A percentile compares a stretch with the other conserved stretches of the same genome.
phyloP scores from a whole-genome alignment of 2,329 filamentous ascomycete species.

The Fusarium veterinarium region DNA sequence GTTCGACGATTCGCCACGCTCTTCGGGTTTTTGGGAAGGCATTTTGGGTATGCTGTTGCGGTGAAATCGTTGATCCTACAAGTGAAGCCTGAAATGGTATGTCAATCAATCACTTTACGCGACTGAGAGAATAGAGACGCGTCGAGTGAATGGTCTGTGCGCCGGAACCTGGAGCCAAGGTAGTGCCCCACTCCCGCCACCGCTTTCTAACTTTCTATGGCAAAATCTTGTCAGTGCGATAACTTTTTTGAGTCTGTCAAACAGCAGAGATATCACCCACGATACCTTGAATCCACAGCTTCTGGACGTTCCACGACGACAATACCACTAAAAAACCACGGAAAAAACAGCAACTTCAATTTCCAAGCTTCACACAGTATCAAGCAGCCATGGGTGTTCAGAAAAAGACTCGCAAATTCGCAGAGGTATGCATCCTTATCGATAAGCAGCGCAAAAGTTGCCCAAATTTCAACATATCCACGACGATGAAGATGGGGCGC shows the following conservation, averaged over 20 bases:
- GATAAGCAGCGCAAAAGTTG: constrained; percentile 45
- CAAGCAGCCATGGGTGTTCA: constrained; percentile 78
- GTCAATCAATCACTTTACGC: constrained; percentile 54
- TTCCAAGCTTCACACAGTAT: neutral
- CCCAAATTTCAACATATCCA: constrained; percentile 20
- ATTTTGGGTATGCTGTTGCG: constrained; percentile 49
- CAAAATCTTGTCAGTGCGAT: constrained; percentile 43
- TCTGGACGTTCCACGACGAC: neutral
- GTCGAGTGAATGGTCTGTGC: constrained; percentile 49
- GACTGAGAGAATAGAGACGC: constrained; percentile 49
- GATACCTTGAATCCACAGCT: constrained; percentile 10
- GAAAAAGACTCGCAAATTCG: constrained; percentile 95
- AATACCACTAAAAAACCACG: neutral
- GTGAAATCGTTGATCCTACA: constrained; percentile 21
- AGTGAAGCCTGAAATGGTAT: constrained; percentile 35
- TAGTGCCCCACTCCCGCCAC: constrained; percentile 40
- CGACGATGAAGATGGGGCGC: neutral
- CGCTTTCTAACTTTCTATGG: constrained; percentile 42
- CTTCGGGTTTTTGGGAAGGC: constrained; percentile 62
- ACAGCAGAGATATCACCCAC: constrained; percentile 20
- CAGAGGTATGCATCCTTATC: constrained; percentile 60
- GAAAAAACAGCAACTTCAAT: neutral
- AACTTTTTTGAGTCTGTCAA: constrained; percentile 43
- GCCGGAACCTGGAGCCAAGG: neutral
- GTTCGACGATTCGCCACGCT: constrained; percentile 70